Evolutionary conservation across 495 filamentous ascomycete species (phyloP).

Genomic region (Daldinia decipiens): DNA sequence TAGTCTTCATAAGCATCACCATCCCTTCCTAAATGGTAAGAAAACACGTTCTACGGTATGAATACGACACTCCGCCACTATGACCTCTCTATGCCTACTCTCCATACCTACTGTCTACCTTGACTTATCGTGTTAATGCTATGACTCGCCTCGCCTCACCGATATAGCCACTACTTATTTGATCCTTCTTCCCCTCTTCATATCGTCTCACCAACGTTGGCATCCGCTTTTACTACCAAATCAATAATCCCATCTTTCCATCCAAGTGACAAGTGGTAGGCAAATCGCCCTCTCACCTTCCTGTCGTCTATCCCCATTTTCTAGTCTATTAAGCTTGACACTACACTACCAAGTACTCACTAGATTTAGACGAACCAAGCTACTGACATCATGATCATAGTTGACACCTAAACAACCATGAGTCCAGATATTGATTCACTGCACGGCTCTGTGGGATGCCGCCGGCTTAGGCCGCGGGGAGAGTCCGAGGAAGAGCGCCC

Average conservation of each 20-base stretch:
- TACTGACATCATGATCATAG: neutral
- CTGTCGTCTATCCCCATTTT: neutral
- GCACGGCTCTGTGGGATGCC: neutral
- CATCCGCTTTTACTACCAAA: neutral
- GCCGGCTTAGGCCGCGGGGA: neutral
- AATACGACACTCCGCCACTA: neutral
- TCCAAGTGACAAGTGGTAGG: neutral
- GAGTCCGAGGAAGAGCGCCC: constrained; percentile 31
- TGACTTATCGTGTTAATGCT: neutral
- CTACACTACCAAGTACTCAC: neutral
- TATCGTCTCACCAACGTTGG: neutral
- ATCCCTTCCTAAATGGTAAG: neutral
- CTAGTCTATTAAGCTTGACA: neutral
- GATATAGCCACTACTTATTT: neutral
- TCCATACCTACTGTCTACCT: neutral
- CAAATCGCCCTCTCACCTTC: neutral
- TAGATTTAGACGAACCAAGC: neutral
- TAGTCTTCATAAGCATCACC: neutral
- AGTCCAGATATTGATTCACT: neutral
- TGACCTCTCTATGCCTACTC: neutral
- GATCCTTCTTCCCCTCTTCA: neutral
- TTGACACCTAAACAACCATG: neutral
- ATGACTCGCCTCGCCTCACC: neutral
- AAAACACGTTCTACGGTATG: neutral
- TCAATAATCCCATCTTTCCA: neutral